A percentile compares a stretch with the other conserved stretches of the same genome.
phyloP scores from a whole-genome alignment of 192 early-diverging fungal genomes.

The Dimargaris cristalligena region DNA sequence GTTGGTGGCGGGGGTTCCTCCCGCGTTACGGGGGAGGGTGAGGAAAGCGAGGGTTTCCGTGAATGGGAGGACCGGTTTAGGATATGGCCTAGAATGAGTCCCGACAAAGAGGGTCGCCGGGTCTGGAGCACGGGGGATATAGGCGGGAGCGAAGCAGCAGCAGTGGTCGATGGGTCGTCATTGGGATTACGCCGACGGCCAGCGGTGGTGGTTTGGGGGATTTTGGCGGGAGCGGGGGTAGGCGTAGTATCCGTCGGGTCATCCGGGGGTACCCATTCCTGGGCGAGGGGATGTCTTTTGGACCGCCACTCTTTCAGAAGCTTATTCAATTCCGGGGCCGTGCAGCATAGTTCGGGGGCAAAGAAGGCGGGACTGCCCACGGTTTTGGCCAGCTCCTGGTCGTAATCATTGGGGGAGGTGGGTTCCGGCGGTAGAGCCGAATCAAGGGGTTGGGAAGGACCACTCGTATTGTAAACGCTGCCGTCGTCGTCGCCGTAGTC shows the following conservation, averaged over 20 bases:
- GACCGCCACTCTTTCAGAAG: conserved; percentile 21
- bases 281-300: neutral
- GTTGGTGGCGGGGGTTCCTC: no score
- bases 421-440: no score
- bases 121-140: no score
- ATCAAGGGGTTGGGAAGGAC: no score
- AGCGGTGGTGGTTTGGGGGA: no score
- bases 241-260: neutral
- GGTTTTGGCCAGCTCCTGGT: conserved; percentile 82
- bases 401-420: conserved; percentile 21
- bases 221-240: no score
- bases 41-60: no score
- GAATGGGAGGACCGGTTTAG: no score
- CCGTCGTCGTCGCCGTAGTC: neutral
- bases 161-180: neutral
- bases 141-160: no score
- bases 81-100: conserved; percentile 19
- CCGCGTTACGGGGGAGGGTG: no score
- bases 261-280: neutral
- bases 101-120: conserved; percentile 15
- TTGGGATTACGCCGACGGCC: neutral
- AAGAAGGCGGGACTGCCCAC: conserved; percentile 96
- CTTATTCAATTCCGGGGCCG: conserved; percentile 6
- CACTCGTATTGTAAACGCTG: neutral
- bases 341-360: conserved; percentile 90